Percentiles rank a stretch among this genome's conserved stretches.
Evolutionary conservation across 31 red algal species (phyloP).

Genomic region (Asparagopsis taxiformis): DNA sequence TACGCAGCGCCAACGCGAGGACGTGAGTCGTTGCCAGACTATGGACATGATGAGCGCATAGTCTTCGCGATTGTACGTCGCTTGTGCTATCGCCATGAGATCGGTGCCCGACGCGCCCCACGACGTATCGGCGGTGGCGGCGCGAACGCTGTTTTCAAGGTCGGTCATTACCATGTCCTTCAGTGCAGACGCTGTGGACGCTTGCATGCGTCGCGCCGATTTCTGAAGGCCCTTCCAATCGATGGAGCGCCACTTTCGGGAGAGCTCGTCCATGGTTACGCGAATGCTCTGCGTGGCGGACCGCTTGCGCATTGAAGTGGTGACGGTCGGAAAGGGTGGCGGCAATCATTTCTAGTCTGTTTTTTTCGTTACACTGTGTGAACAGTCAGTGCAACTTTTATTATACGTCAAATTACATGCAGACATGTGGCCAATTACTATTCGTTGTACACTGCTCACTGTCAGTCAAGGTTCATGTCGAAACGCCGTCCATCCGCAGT

Average conservation of each 20-base stretch:
- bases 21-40: constrained; percentile 89
- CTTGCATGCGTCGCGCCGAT: constrained; percentile 59
- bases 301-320: no score
- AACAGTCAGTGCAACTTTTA: no score
- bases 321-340: no score
- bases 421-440: no score
- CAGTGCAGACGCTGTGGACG: constrained; percentile 65
- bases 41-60: constrained; percentile 95
- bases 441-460: no score
- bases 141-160: constrained; percentile 90
- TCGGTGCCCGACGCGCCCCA: constrained; percentile 89
- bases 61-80: constrained; percentile 84
- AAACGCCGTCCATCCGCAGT: no score
- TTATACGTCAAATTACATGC: no score
- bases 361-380: no score
- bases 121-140: constrained; percentile 77
- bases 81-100: constrained; percentile 79
- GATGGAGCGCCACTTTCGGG: constrained; percentile 61
- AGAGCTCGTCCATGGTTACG: constrained; percentile 83
- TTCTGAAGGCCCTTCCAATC: constrained; percentile 79
- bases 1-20: constrained; percentile 83
- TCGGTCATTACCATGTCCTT: constrained; percentile 97
- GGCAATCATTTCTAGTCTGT: no score
- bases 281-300: no score
- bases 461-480: no score